phyloP scores from a whole-genome alignment of 495 filamentous ascomycete species.

The Pseudoneurospora amorphoporcata region DNA sequence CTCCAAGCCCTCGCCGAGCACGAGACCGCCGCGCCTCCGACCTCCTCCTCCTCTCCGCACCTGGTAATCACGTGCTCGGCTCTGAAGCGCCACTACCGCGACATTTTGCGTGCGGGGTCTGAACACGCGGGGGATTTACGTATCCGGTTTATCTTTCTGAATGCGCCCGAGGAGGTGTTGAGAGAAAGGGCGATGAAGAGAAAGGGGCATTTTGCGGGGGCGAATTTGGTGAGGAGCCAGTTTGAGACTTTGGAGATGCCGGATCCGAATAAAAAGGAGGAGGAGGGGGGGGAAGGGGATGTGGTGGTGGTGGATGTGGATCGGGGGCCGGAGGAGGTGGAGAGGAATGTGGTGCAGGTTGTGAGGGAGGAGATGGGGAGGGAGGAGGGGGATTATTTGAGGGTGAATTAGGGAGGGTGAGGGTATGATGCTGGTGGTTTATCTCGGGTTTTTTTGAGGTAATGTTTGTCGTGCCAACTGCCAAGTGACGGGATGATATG shows the following conservation, averaged over 20 bases:
- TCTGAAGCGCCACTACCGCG: conserved; percentile 15
- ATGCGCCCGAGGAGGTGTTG: conserved; percentile 7
- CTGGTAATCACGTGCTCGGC: conserved; percentile 18
- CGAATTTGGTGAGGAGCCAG: conserved; percentile 11
- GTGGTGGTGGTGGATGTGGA: conserved; percentile 9
- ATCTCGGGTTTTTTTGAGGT: too few species aligned
- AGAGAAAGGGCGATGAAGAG: conserved; percentile 4
- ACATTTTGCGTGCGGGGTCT: conserved; percentile 10
- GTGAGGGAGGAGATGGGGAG: conserved; percentile 10
- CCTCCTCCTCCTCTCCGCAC: not conserved
- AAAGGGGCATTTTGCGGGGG: conserved; percentile 12
- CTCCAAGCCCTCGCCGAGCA: conserved; percentile 13
- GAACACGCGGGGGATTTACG: conserved; percentile 2
- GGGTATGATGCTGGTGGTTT: not conserved
- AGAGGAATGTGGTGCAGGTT: conserved; percentile 2
- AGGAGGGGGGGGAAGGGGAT: conserved; percentile 5
- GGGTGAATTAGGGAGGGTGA: not conserved
- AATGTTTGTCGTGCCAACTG: too few species aligned
- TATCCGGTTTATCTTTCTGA: conserved; percentile 13
- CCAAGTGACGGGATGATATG: too few species aligned
- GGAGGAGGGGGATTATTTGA: conserved; percentile 9
- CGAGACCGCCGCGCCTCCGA: conserved; percentile 3
- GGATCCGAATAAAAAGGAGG: not conserved
- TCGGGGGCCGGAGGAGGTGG: conserved; percentile 1
- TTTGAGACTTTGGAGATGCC: conserved; percentile 13